Evolutionary conservation across 2,329 filamentous ascomycete species (phyloP).

Genomic region (Hirsutella rhossiliensis): DNA sequence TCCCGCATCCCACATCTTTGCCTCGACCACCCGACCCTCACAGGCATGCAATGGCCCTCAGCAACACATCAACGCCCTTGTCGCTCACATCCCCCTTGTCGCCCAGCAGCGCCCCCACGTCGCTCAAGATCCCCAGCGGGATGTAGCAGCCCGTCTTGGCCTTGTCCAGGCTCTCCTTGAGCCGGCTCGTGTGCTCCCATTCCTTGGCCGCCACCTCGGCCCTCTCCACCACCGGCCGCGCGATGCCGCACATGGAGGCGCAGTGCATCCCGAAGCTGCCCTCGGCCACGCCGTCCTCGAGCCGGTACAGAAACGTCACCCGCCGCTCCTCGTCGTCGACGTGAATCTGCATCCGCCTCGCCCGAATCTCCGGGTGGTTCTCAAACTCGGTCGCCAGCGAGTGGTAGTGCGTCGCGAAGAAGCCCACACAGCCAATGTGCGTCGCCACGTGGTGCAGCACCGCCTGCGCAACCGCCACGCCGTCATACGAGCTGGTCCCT

Average conservation of each 20-base stretch:
- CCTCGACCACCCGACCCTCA: slow-evolving; percentile 12
- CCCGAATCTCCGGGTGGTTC: slow-evolving; percentile 73
- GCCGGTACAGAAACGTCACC: slow-evolving; percentile 94
- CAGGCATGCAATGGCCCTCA: slow-evolving; percentile 47
- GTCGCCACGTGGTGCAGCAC: slow-evolving; percentile 94
- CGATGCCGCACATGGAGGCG: slow-evolving; percentile 94
- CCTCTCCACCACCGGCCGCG: slow-evolving; percentile 65
- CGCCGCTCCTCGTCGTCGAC: slow-evolving; percentile 74
- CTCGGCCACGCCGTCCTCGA: slow-evolving; percentile 88
- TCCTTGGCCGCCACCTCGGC: slow-evolving; percentile 81
- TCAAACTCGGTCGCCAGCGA: slow-evolving; percentile 85
- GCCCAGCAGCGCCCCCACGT: slow-evolving; percentile 67
- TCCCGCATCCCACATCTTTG: too few species aligned
- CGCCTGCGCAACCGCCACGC: slow-evolving; percentile 90
- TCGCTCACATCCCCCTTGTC: slow-evolving; percentile 37
- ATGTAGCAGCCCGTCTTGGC: slow-evolving; percentile 71
- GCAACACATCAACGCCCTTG: slow-evolving; percentile 45
- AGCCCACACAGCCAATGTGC: slow-evolving; percentile 85
- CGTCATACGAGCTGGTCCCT: slow-evolving; percentile 90
- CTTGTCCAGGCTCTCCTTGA: slow-evolving; percentile 79
- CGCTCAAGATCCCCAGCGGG: slow-evolving; percentile 76
- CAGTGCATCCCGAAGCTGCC: slow-evolving; percentile 99
- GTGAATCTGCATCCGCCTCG: slow-evolving; percentile 86
- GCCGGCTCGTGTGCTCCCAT: slow-evolving; percentile 88
- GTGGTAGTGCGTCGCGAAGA: slow-evolving; percentile 97